Conservation (phyloP, 169 alveolate genomes). For the Cryptosporidium sp. region DNA sequence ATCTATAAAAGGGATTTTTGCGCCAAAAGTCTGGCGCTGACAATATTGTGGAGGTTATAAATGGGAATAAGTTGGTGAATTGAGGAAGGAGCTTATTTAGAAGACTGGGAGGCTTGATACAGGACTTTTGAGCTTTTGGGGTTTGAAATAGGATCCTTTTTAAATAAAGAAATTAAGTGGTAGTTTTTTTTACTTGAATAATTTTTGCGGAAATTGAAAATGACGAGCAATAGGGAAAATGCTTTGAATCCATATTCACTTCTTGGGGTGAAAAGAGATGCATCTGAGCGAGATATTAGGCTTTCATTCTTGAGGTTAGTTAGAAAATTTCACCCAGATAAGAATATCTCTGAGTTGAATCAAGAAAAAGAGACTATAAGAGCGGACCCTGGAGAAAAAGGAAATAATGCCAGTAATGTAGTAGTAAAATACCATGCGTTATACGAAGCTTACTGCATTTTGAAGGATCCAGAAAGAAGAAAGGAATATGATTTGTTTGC, state of each 20-base stretch:
- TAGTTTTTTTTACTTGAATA: not conserved
- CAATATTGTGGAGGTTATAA: not conserved
- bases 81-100: not conserved
- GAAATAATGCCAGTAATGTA: not conserved
- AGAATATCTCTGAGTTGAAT: conserved; percentile 1
- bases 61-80: not conserved
- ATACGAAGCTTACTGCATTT: conserved; percentile 53
- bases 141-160: not conserved
- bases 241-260: conserved; percentile 30
- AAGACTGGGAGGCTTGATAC: not conserved
- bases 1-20: conserved; percentile 22
- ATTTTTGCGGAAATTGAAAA: not conserved
- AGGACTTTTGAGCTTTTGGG: not conserved
- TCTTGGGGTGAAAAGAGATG: conserved; percentile 43
- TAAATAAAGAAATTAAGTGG: not conserved
- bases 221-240: not conserved
- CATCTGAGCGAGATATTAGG: conserved; percentile 64
- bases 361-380: not conserved
- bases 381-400: not conserved
- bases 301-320: conserved; percentile 60
- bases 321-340: conserved; percentile 58
- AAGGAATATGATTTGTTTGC: conserved; percentile 20
- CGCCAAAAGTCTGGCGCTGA: conserved; percentile 52
- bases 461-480: conserved; percentile 60
- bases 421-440: conserved; percentile 57